Evolutionary conservation across 768 basidiomycete genomes (phyloP).

Genomic region (Hirschioporus abietinus): DNA sequence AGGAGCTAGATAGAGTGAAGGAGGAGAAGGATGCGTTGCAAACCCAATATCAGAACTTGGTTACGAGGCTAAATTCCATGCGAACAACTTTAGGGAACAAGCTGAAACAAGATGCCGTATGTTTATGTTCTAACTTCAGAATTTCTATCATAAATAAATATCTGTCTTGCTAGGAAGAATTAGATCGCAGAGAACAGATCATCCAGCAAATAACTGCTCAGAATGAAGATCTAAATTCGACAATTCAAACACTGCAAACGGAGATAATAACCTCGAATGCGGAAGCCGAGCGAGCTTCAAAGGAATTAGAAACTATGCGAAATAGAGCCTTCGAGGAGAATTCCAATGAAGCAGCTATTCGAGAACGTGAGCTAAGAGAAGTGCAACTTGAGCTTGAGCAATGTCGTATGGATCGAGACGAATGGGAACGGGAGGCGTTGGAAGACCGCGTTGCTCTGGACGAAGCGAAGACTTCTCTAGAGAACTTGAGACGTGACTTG

Average conservation of each 20-base stretch:
- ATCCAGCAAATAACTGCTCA: conserved; percentile 74
- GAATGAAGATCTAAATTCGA: conserved; percentile 65
- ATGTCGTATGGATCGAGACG: conserved; percentile 75
- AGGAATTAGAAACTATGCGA: conserved; percentile 66
- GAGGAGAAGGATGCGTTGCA: conserved; percentile 89
- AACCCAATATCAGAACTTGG: conserved; percentile 77
- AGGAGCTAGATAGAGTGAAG: conserved; percentile 66
- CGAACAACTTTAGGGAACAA: conserved; percentile 90
- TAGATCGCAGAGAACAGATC: conserved; percentile 85
- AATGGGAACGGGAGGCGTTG: conserved; percentile 57
- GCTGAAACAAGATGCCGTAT: conserved; percentile 91
- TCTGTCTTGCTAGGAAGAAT: conserved; percentile 78
- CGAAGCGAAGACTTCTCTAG: conserved; percentile 53
- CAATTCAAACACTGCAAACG: conserved; percentile 72
- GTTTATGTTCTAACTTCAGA: conserved; percentile 22
- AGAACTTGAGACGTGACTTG: conserved; percentile 55
- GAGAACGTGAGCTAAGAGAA: conserved; percentile 80
- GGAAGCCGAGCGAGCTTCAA: conserved; percentile 66
- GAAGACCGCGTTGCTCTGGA: conserved; percentile 70
- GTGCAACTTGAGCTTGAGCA: conserved; percentile 83
- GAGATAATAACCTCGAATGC: conserved; percentile 75
- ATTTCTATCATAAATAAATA: conserved; percentile 11
- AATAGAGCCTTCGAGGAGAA: conserved; percentile 59
- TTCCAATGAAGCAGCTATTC: conserved; percentile 60
- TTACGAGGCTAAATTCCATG: conserved; percentile 90